These are phyloP conservation scores for Serendipita indica DNA, from an alignment of 768 basidiomycete genomes.

Conservation along the genomic window DNA sequence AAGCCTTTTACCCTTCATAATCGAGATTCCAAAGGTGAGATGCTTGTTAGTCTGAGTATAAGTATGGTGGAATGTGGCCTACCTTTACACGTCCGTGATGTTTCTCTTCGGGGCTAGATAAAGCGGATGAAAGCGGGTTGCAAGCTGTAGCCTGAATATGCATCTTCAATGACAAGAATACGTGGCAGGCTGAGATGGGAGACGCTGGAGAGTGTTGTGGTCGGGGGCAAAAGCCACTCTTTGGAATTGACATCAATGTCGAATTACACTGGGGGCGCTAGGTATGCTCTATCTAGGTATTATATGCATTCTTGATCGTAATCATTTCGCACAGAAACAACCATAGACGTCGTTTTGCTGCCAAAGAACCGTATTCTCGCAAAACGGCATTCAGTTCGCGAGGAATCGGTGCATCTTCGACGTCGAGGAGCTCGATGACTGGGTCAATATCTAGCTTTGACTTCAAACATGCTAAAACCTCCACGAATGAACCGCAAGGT, in stretches of 20 bases:
- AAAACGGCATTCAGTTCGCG: not conserved
- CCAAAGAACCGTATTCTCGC: not conserved
- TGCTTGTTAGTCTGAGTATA: no score
- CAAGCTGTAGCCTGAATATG: no score
- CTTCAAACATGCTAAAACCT: not conserved
- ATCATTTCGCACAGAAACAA: not conserved
- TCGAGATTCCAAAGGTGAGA: no score
- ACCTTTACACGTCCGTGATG: no score
- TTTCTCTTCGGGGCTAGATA: no score
- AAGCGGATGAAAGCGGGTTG: no score
- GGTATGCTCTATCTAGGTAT: not conserved
- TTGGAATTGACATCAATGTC: slow-evolving; percentile 6
- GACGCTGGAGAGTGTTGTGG: not conserved
- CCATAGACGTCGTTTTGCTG: not conserved
- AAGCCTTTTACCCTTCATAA: no score
- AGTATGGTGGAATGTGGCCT: no score
- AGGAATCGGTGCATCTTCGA: not conserved
- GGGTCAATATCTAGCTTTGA: not conserved
- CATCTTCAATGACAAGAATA: no score
- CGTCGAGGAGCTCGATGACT: not conserved
- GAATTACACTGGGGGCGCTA: slow-evolving; percentile 3
- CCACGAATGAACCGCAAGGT: no score
- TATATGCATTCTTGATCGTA: not conserved
- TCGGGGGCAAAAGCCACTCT: not conserved
- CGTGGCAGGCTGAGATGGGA: not conserved